Evolutionary conservation across 2,329 filamentous ascomycete species (phyloP).

Genomic region (Clarireedia hainanense): DNA sequence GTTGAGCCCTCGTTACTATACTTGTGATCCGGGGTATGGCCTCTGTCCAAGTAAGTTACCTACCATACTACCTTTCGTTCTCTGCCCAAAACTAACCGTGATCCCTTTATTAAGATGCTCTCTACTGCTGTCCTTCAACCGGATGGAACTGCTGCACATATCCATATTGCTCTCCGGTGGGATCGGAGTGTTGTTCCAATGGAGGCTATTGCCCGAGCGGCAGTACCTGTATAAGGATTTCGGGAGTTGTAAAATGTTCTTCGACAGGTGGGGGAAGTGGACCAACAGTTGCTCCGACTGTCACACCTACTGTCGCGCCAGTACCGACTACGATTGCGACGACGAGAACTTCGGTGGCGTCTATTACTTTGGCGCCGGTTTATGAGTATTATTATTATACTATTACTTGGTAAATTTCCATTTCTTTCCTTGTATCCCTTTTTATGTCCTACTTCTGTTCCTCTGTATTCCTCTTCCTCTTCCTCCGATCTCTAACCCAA

Average conservation of each 20-base stretch:
- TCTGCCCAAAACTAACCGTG: too few species aligned
- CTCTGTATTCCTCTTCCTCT: neutral
- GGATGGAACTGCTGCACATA: neutral
- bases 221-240: neutral
- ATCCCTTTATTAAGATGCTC: neutral
- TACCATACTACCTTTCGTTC: too few species aligned
- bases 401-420: neutral
- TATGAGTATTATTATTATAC: neutral
- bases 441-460: too few species aligned
- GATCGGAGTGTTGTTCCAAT: neutral
- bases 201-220: neutral
- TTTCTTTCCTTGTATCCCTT: too few species aligned
- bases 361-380: neutral
- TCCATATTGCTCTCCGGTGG: neutral
- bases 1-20: neutral
- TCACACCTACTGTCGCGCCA: neutral
- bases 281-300: neutral
- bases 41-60: neutral
- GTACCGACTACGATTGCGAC: neutral
- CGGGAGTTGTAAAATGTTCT: neutral
- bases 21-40: neutral
- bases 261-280: neutral
- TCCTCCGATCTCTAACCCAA: neutral
- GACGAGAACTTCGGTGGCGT: neutral
- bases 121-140: neutral